Base-by-base conservation (phyloP, 148 eudicot species). In the Linanthus parryae region DNA sequence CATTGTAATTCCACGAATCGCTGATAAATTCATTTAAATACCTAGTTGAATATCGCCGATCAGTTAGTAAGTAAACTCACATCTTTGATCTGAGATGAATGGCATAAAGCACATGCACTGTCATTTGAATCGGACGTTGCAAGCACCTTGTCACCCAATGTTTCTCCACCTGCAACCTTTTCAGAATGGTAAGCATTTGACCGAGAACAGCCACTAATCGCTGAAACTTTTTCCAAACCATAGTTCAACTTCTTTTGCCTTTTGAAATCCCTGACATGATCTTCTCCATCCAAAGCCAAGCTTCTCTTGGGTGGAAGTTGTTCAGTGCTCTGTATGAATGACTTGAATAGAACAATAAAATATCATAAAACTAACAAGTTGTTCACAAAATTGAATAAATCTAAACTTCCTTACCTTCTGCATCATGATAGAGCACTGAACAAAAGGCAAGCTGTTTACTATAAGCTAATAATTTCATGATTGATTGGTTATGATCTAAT, bases 21-120 rank as follows among this genome's bases (percentile, higher is more conserved):
- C n/a, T n/a, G n/a, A n/a, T n/a, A n/a, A n/a, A n/a, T n/a, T n/a
- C n/a, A n/a, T n/a, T n/a, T n/a, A n/a, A n/a, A n/a, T n/a, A n/a
- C n/a, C n/a, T n/a, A n/a, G n/a, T n/a, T n/a, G n/a, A n/a, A n/a
- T n/a, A n/a, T n/a, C n/a, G n/a, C n/a, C n/a, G n/a, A n/a, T n/a
- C n/a, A n/a, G n/a, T n/a, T n/a, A n/a, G n/a, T n/a, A n/a, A n/a
- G 40, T 15, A 13, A 20, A 44, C 48, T 28, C 46, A 46, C 95
- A 61, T 85, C 79, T 33, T 79, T 61, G 42, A 58, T 30, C 58
- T 63, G 71, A 59, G 83, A 69, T 48, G 74, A 59, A 52, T 82
- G 85, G 68, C 97, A 85, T 57, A 85, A 85, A 14, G 66, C 88
- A 75, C 97, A 89, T 38, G 45, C 40, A 63, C 66, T 67, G 58